phyloP scores from a whole-genome alignment of 129 eudicot species.

The Centella asiatica region DNA sequence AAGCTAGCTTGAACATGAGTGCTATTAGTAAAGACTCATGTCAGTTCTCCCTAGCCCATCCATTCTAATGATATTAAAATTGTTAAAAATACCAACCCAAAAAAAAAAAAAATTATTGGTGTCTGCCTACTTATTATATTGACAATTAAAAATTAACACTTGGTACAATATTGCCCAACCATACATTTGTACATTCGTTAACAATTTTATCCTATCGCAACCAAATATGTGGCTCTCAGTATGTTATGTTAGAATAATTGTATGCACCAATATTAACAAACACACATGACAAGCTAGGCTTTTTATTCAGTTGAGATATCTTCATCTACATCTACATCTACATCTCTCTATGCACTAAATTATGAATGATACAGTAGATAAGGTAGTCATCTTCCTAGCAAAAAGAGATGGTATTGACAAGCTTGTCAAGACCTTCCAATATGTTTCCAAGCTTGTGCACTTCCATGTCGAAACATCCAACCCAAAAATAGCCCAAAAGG shows the following conservation, averaged over 20 bases:
- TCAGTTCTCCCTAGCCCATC: too few relatives aligned
- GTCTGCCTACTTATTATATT: too few relatives aligned
- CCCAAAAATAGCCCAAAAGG: constrained; percentile 50
- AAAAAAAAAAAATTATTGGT: too few relatives aligned
- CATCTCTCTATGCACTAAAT: constrained; percentile 11
- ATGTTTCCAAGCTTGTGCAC: constrained; percentile 79
- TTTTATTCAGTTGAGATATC: too few relatives aligned
- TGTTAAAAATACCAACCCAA: too few relatives aligned
- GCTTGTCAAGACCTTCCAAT: constrained; percentile 92
- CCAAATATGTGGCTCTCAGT: constrained; percentile 47
- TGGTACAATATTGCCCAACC: constrained; percentile 44
- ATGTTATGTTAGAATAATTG: constrained; percentile 5
- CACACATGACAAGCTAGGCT: too few relatives aligned
- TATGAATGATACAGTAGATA: constrained; percentile 88
- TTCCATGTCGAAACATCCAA: constrained; percentile 50
- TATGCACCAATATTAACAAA: constrained; percentile 5
- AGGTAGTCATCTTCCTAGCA: constrained; percentile 83
- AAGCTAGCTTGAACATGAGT: too few relatives aligned
- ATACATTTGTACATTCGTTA: not conserved
- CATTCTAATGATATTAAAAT: too few relatives aligned
- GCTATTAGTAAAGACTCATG: too few relatives aligned
- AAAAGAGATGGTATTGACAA: constrained; percentile 91
- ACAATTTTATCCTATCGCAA: constrained; percentile 36
- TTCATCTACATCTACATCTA: constrained; percentile 10
- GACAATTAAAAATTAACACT: too few relatives aligned